Percentiles rank a stretch among this genome's conserved stretches.
Conservation (phyloP, 805 yeast species). For the Pichia scutulata region DNA sequence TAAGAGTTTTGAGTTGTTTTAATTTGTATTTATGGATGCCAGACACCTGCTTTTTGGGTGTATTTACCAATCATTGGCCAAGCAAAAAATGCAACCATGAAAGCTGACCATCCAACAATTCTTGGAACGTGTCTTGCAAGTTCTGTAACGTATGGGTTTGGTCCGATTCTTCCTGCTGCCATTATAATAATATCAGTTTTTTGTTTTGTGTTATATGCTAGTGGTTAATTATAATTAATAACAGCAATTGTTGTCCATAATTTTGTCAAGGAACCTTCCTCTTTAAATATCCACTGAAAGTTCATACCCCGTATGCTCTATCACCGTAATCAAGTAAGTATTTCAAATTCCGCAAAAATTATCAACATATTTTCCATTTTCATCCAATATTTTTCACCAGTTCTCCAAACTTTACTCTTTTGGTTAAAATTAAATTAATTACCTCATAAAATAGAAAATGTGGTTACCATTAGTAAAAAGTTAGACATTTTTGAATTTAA, state of each 20-base stretch:
- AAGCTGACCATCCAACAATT: slow-evolving; percentile 24
- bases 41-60: slow-evolving; percentile 22
- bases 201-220: background rate
- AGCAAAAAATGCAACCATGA: slow-evolving; percentile 19
- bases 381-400: no score
- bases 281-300: background rate
- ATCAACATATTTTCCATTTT: background rate
- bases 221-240: no score
- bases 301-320: background rate
- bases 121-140: slow-evolving; percentile 22
- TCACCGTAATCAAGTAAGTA: background rate
- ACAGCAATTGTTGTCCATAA: no score
- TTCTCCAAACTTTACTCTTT: no score
- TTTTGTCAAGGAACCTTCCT: background rate
- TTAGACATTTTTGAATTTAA: no score
- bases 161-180: slow-evolving; percentile 27
- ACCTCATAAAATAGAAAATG: no score
- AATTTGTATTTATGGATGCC: slow-evolving; percentile 16
- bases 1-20: background rate
- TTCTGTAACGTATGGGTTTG: slow-evolving; percentile 23
- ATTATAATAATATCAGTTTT: slow-evolving; percentile 3
- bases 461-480: no score
- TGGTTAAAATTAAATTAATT: no score
- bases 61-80: slow-evolving; percentile 25
- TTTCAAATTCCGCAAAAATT: background rate